phyloP scores from a whole-genome alignment of 352 stramenopile genomes.

The Pythium chondricola region DNA sequence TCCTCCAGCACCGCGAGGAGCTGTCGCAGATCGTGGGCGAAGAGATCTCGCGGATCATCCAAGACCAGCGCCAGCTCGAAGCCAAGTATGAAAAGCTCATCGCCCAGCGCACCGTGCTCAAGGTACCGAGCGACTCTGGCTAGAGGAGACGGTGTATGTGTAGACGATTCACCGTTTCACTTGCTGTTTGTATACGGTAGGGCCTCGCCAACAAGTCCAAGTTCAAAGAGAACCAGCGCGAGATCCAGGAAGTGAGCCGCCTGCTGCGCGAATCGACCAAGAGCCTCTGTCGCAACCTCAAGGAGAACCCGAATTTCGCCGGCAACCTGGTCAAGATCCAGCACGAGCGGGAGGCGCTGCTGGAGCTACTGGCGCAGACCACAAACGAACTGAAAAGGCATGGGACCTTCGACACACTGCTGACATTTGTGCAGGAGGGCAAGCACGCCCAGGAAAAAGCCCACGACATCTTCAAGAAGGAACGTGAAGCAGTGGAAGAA shows the following conservation, averaged over 20 bases:
- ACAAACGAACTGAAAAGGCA: constrained; percentile 65
- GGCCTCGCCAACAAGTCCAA: constrained; percentile 90
- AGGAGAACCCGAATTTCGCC: constrained; percentile 91
- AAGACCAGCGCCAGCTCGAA: constrained; percentile 85
- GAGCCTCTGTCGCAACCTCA: constrained; percentile 88
- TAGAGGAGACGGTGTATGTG: not conserved
- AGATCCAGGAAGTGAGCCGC: constrained; percentile 90
- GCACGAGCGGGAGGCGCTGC: constrained; percentile 77
- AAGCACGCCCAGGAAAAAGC: constrained; percentile 72
- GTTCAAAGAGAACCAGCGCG: constrained; percentile 90
- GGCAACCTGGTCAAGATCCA: constrained; percentile 92
- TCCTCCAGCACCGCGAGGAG: constrained; percentile 89
- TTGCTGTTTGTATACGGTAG: too few relatives aligned
- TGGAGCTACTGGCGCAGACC: constrained; percentile 66
- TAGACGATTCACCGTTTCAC: too few relatives aligned
- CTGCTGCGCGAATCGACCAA: constrained; percentile 88
- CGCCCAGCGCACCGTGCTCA: constrained; percentile 75
- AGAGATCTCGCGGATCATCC: constrained; percentile 91
- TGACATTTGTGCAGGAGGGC: constrained; percentile 70
- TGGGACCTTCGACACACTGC: constrained; percentile 67
- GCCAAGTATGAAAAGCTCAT: constrained; percentile 89
- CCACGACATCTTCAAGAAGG: constrained; percentile 77
- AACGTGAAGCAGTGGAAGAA: constrained; percentile 81
- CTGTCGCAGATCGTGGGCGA: constrained; percentile 89
- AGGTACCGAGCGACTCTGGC: constrained; percentile 20